These are phyloP conservation scores for Pichia nakasei DNA, from an alignment of 805 yeast species.

Conservation along the genomic window DNA sequence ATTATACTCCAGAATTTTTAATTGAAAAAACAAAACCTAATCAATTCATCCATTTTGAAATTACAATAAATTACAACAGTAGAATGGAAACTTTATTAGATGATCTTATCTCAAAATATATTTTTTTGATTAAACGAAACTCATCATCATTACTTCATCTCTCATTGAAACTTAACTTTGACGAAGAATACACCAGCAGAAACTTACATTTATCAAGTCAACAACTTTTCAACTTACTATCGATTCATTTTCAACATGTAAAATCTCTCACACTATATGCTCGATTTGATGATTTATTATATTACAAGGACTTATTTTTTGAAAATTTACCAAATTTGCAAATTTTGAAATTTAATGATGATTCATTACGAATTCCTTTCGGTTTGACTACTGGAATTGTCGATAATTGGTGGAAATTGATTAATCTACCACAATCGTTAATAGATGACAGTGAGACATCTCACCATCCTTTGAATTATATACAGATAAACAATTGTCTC, in stretches of 20 bases:
- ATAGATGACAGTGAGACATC: slow-evolving; percentile 8
- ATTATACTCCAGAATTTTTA: slow-evolving; percentile 15
- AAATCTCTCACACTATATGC: no score
- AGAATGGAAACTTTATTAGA: slow-evolving; percentile 13
- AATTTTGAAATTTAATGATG: slow-evolving; percentile 39
- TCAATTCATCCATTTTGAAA: slow-evolving; percentile 18
- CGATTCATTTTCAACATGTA: no score
- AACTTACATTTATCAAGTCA: no score
- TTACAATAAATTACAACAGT: slow-evolving; percentile 13
- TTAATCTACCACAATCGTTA: slow-evolving; percentile 41
- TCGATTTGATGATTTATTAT: slow-evolving; percentile 25
- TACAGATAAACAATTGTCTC: slow-evolving; percentile 41
- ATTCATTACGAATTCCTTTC: slow-evolving; percentile 47
- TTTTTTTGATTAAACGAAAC: slow-evolving; percentile 7
- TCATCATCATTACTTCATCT: slow-evolving; percentile 14
- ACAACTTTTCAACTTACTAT: no score
- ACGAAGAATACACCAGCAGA: no score
- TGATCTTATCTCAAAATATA: slow-evolving; percentile 10
- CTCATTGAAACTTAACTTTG: slow-evolving; percentile 19
- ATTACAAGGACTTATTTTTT: slow-evolving; percentile 23
- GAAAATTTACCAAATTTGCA: slow-evolving; percentile 21
- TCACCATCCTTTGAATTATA: slow-evolving; percentile 28
- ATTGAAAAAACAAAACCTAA: slow-evolving; percentile 6
- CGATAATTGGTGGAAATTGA: slow-evolving; percentile 51
- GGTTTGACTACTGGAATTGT: slow-evolving; percentile 46